Base-by-base conservation (phyloP, 441 rosid species). In the Kokia cookei region DNA sequence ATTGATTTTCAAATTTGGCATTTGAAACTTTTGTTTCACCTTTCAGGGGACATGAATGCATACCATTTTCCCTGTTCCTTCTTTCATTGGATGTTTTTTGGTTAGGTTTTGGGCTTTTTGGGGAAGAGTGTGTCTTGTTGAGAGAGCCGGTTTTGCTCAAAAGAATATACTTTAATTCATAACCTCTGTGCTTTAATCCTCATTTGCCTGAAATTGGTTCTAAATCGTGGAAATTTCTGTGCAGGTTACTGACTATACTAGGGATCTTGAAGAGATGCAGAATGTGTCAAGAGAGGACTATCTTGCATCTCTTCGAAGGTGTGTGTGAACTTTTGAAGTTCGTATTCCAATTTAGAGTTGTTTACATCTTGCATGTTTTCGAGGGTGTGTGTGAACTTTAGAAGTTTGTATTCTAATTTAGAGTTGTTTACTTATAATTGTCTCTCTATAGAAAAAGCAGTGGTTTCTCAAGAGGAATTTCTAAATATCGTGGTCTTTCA, bases 251-350 rank as follows among this genome's bases (percentile, higher is more conserved):
- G 94, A 90, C 78, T 90, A 90, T 74, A 60, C 84, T 24, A 87
- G 94, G 82, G 94, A 90, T 82, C 87, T 88, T 72, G 94, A 90
- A 69, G 94, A 90, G 82, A 90, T 90, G 94, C 91, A 90, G 79
- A 88, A 78, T 80, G 81, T 90, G 73, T 85, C 92, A 14, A 88
- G 94, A 74, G 92, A 90, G 72, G 92, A 90, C 62, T 90, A 88
- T 76, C 90, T 90, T 65, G 94, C 89, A 72, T 84, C 94, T 75
- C 87, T 90, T 71, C 86, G 92, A 74, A 88, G 94, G 99, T 91
- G 74, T 43, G 75, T 78, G 75, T 77, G 75, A 69, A 62, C 43
- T 75, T 74, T 68, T 27, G 65, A 76, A 80, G 35, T 65, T 11
- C 5, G 14, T 69, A 13, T 70, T 59, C 14, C 26, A 19, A 19